Evolutionary conservation across 2,329 filamentous ascomycete species (phyloP), one percentile per base, ranked within the genome.

Genomic region (Exophiala aquamarina): DNA sequence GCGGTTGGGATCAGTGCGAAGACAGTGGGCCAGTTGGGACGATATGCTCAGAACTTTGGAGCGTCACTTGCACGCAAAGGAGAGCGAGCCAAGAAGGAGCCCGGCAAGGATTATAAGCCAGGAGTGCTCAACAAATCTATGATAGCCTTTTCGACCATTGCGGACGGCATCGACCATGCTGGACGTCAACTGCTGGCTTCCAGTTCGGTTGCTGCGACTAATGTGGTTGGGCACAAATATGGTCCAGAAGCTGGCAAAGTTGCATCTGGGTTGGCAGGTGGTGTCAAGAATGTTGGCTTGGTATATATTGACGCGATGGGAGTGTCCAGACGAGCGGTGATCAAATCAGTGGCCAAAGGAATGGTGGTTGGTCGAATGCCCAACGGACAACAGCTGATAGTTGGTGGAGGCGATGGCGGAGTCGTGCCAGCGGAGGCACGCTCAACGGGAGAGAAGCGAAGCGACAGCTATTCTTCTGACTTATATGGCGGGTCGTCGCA

Each of bases 301-400:
- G 93, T 98, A 23, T 98, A 98, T 65, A 95, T 98, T 51, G 93
- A 98, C 60, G 92, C 94, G 1, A 86, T 91, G 0, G 93, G 93
- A 28, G 93, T 98, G 1, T 95, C 88, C 45, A 79, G 93, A 33
- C 82, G 84, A 52, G 93, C 93, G 0, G 82, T 98, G 34, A 80
- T 98, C 64, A 98, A 96, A 75, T 89, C 86, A 33, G 93, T 97
- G 1, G 93, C 91, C 15, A 96, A 95, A 73, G 90, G 93, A 32
- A 97, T 98, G 93, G 70, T 75, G 2, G 69, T 75, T 28, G 73
- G 73, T 17, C 68, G 66, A 29, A 74, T 75, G 69, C 70, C 66
- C 33, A 70, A 74, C 44, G 73, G 73, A 6, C 63, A 74, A 49
- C 67, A 75, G 55, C 66, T 76, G 9, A 64, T 76, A 21, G 73